Conservation (phyloP, 768 basidiomycete genomes). For the Boletellus sp. region DNA sequence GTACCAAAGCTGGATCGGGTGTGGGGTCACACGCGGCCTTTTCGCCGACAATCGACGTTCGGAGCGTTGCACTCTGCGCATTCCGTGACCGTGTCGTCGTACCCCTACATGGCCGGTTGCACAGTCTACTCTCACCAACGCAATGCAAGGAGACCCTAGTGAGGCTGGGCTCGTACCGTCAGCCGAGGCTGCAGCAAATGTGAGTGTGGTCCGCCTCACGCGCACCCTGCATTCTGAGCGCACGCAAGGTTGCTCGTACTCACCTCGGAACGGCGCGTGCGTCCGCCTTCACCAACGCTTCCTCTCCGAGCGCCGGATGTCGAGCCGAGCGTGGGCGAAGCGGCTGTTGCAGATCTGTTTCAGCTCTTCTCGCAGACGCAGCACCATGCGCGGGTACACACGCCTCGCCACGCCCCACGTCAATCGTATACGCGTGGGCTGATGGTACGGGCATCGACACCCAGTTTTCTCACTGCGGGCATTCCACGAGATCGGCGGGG, state of each 20-base stretch:
- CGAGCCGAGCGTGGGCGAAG: conserved; percentile 60
- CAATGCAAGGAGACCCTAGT: conserved; percentile 55
- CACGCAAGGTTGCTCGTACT: conserved; percentile 65
- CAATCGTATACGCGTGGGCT: conserved; percentile 26
- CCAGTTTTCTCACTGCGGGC: conserved; percentile 70
- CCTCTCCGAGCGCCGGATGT: conserved; percentile 49
- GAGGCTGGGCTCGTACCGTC: conserved; percentile 53
- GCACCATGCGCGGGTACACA: conserved; percentile 30
- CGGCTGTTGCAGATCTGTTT: conserved; percentile 64
- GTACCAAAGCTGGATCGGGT: conserved; percentile 37
- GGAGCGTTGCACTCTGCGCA: conserved; percentile 71
- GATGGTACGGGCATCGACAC: conserved; percentile 35
- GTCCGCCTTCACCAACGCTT: conserved; percentile 56
- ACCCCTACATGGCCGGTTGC: conserved; percentile 55
- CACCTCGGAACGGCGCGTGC: conserved; percentile 59
- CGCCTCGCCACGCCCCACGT: conserved; percentile 28
- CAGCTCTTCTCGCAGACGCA: conserved; percentile 56
- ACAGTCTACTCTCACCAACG: conserved; percentile 50
- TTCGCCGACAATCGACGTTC: conserved; percentile 68
- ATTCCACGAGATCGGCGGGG: conserved; percentile 76
- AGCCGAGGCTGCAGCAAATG: conserved; percentile 81
- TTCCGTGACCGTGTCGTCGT: conserved; percentile 80
- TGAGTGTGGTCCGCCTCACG: conserved; percentile 31
- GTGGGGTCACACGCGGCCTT: conserved; percentile 27
- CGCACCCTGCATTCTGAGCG: conserved; percentile 2